Percentiles rank a stretch among this genome's conserved stretches.
Conservation (phyloP, 2,329 filamentous ascomycete species). For the Celoporthe dispersa region DNA sequence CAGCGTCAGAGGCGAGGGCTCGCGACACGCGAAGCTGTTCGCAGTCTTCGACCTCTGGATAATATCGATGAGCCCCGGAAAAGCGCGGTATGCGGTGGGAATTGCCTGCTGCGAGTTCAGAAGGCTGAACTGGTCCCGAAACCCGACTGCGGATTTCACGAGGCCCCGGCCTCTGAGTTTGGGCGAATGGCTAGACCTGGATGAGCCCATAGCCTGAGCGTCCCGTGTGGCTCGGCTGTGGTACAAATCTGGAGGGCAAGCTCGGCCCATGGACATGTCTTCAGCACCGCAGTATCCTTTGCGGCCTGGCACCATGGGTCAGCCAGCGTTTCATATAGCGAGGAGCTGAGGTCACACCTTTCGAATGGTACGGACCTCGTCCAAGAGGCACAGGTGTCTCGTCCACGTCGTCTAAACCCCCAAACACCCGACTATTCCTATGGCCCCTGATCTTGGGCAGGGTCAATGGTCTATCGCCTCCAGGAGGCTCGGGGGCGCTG, state of each 20-base stretch:
- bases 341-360: conserved; percentile 1
- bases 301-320: background rate
- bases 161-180: conserved; percentile 13
- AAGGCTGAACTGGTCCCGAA: conserved; percentile 22
- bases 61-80: conserved; percentile 23
- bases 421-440: conserved; percentile 18
- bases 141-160: conserved; percentile 19
- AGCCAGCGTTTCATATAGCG: background rate
- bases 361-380: conserved; percentile 16
- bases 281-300: background rate
- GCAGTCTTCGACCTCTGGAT: conserved; percentile 21
- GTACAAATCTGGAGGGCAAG: conserved; percentile 7
- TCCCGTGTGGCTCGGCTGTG: conserved; percentile 4
- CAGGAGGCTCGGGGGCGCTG: conserved; percentile 35
- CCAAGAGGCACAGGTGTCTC: conserved; percentile 18
- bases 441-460: conserved; percentile 43
- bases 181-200: conserved; percentile 12
- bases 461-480: conserved; percentile 36
- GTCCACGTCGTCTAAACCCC: conserved; percentile 4
- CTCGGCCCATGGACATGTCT: background rate
- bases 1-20: background rate
- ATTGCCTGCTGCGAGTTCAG: conserved; percentile 16
- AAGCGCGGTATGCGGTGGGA: conserved; percentile 17
- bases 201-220: conserved; percentile 1
- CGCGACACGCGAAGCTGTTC: background rate